Conservation (phyloP, 371 early-diverging fungal species). For the Actinomortierella ambigua region DNA sequence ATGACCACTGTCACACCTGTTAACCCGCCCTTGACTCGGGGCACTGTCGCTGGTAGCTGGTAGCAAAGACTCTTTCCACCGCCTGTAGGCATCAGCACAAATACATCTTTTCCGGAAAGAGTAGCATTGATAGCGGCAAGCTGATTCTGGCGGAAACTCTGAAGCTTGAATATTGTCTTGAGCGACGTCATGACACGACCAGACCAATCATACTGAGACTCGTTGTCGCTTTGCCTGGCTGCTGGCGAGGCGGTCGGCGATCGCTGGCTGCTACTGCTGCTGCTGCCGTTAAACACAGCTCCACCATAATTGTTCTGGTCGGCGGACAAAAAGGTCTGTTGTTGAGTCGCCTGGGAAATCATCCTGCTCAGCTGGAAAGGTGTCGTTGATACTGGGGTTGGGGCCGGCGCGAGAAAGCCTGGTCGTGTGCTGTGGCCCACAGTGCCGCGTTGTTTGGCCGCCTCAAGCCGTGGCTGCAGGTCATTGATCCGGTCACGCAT, state of each 20-base stretch:
- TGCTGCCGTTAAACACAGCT: too few relatives aligned
- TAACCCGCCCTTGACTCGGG: slow-evolving; percentile 55
- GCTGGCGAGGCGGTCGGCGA: too few relatives aligned
- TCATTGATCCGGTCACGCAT: slow-evolving; percentile 25
- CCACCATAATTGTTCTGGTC: too few relatives aligned
- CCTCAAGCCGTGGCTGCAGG: slow-evolving; percentile 15
- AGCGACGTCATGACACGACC: slow-evolving; percentile 79
- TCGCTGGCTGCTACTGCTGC: too few relatives aligned
- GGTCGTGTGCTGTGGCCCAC: neutral
- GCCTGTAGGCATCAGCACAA: slow-evolving; percentile 99
- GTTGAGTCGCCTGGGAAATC: too few relatives aligned
- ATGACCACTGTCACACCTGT: slow-evolving; percentile 94
- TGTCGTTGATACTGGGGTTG: too few relatives aligned
- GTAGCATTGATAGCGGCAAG: slow-evolving; percentile 93
- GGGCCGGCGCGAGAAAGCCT: neutral
- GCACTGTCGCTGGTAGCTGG: slow-evolving; percentile 92
- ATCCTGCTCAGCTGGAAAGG: too few relatives aligned
- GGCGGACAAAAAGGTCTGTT: too few relatives aligned
- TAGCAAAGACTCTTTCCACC: slow-evolving; percentile 99
- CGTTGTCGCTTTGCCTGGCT: too few relatives aligned
- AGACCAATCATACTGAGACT: slow-evolving; percentile 71
- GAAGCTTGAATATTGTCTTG: slow-evolving; percentile 73
- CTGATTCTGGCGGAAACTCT: slow-evolving; percentile 92
- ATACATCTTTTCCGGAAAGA: slow-evolving; percentile 88
- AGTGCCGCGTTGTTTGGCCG: neutral